These are phyloP conservation scores for Globisporangium recalcitrans DNA, from an alignment of 352 stramenopile species.

Conservation along the genomic window DNA sequence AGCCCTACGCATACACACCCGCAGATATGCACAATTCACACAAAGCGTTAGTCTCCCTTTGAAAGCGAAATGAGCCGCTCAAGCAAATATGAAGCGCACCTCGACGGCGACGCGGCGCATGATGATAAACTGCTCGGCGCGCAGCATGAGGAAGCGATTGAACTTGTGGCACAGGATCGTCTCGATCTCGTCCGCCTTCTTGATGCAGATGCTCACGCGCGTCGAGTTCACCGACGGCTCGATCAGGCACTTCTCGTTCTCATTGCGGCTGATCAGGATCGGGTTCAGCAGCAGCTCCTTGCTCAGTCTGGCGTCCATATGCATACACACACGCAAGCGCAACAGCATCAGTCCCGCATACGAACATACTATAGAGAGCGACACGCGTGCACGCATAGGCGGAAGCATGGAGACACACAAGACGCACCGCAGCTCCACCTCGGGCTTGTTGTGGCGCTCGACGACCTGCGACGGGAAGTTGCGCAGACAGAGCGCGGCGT, in stretches of 20 bases:
- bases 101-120: slow-evolving; percentile 90
- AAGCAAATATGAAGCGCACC: slow-evolving; percentile 16
- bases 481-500: slow-evolving; percentile 88
- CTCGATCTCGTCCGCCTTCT: slow-evolving; percentile 94
- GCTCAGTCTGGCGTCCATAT: slow-evolving; percentile 60
- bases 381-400: neutral
- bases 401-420: neutral
- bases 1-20: slow-evolving; percentile 53
- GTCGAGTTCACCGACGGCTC: slow-evolving; percentile 95
- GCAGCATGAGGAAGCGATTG: slow-evolving; percentile 95
- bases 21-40: too few relatives aligned
- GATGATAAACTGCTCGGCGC: slow-evolving; percentile 94
- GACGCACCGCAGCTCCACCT: slow-evolving; percentile 89
- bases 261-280: slow-evolving; percentile 91
- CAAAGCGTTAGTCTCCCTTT: neutral
- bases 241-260: slow-evolving; percentile 92
- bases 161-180: slow-evolving; percentile 94
- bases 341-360: too few relatives aligned
- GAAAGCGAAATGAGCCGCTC: too few relatives aligned
- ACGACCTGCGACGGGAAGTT: slow-evolving; percentile 96
- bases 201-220: slow-evolving; percentile 94
- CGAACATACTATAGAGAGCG: neutral
- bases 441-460: slow-evolving; percentile 96
- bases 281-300: slow-evolving; percentile 93
- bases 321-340: neutral